Evolutionary conservation across 805 yeast genomes (phyloP), one percentile per base, ranked within the genome.

Genomic region (Spathaspora gorwiae): DNA sequence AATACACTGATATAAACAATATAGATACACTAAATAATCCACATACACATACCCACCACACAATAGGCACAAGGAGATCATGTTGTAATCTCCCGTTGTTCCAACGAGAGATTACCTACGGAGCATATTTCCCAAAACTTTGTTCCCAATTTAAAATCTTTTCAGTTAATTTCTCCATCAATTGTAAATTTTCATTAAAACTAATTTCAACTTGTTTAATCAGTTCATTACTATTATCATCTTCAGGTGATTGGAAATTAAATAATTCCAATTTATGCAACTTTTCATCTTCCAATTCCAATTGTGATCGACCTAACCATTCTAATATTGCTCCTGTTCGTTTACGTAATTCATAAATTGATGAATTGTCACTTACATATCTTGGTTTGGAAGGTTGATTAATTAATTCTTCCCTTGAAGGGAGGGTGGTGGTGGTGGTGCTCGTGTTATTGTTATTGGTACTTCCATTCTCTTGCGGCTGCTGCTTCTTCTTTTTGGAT

Each of bases 271-370:
- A 52, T 44, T 82, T 80, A 37, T 75, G 78, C n/a, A 74, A 67
- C 52, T 83, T 83, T 54, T 90, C 96, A 43, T 78, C 79, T 39
- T 84, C 83, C 49, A 92, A 67, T 57, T 92, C 98, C 49, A 83
- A 65, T 62, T 90, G 96, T 1, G 95, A 86, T 43, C 96, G 75
- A 10, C 90, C 88, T 26, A 92, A 78, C 75, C 90, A 94, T 65
- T 94, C 98, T 54, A 92, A 68, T 15, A 92, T 92, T 1, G 97
- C 95, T 2, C 88, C 84, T 1, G 90, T 86, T 47, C 99, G 76
- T 57, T 88, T 81, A 46, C 90, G 78, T 87, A 92, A 84, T 62
- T 92, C 99, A 54, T 79, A 77, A 48, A 90, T 64, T 3, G 90
- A 78, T 3, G 87, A 79, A 44, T 88, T 78, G 15, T 82, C 81